A percentile compares a stretch with the other conserved stretches of the same genome.
phyloP scores from a whole-genome alignment of 1,284 basidiomycete species.

The Pascua guehoae region DNA sequence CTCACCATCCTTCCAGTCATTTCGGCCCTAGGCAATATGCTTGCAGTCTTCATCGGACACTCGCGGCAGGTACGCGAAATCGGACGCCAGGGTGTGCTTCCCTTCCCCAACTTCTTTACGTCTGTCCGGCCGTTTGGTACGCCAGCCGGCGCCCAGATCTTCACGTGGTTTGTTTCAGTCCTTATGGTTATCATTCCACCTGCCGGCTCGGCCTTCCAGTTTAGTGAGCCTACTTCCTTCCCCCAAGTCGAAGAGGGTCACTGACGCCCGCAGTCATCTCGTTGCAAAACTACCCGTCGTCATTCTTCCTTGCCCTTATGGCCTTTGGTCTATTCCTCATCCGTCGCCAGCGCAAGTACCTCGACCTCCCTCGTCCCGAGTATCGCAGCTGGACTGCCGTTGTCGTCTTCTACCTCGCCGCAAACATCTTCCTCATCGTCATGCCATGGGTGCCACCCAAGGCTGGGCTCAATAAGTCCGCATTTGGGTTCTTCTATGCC shows the following conservation, averaged over 20 bases:
- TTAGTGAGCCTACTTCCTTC: conserved; percentile 23
- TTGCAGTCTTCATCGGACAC: conserved; percentile 30
- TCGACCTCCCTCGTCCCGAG: conserved; percentile 46
- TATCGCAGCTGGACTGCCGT: conserved; percentile 51
- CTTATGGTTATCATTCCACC: conserved; percentile 58
- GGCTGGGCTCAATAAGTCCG: conserved; percentile 27
- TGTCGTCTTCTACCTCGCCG: conserved; percentile 48
- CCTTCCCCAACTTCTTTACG: conserved; percentile 38
- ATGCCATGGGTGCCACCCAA: conserved; percentile 53
- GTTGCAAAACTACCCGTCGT: conserved; percentile 50
- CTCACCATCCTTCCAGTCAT: conserved; percentile 42
- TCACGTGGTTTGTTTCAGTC: conserved; percentile 55
- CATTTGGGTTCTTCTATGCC: conserved; percentile 49
- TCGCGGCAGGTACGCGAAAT: conserved; percentile 50
- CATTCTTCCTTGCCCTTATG: conserved; percentile 51
- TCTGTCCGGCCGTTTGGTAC: conserved; percentile 40
- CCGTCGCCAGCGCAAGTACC: conserved; percentile 45
- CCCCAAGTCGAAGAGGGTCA: not conserved
- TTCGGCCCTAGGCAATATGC: conserved; percentile 40
- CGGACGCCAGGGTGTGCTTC: conserved; percentile 45
- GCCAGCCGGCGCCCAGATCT: conserved; percentile 50
- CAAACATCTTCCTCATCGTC: conserved; percentile 52
- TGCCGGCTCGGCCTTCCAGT: conserved; percentile 57
- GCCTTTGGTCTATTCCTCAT: conserved; percentile 52
- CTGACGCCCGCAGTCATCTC: conserved; percentile 25